A percentile compares a stretch with the other conserved stretches of the same genome.
Evolutionary conservation across 139 green algal species (phyloP).

Genomic region (Tetraselmis chui): DNA sequence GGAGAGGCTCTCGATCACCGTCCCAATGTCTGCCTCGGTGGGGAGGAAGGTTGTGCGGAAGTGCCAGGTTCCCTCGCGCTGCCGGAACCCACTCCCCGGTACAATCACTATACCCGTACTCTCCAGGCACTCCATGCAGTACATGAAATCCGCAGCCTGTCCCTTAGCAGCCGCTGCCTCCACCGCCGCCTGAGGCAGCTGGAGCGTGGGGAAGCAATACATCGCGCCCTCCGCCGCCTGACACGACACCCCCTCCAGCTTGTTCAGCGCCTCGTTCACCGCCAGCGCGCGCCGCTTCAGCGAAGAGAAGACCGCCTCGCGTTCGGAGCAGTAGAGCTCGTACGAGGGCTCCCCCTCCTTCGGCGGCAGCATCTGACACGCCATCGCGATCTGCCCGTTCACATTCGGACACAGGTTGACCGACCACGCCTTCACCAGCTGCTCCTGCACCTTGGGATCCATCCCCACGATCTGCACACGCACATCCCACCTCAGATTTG

Average conservation of each 20-base stretch:
- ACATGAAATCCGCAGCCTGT: slow-evolving; percentile 11
- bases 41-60: slow-evolving; percentile 52
- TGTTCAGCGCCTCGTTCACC: slow-evolving; percentile 70
- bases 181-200: slow-evolving; percentile 31
- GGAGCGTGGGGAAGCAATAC: slow-evolving; percentile 65
- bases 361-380: slow-evolving; percentile 85
- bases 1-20: slow-evolving; percentile 49
- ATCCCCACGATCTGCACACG: no score
- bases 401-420: slow-evolving; percentile 93
- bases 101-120: slow-evolving; percentile 5
- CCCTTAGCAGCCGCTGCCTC: slow-evolving; percentile 8
- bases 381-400: slow-evolving; percentile 76
- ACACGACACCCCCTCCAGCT: slow-evolving; percentile 84
- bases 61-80: slow-evolving; percentile 43
- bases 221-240: slow-evolving; percentile 57
- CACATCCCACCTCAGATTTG: no score
- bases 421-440: slow-evolving; percentile 87
- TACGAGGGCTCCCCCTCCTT: slow-evolving; percentile 72
- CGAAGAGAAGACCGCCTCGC: slow-evolving; percentile 46
- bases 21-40: slow-evolving; percentile 33
- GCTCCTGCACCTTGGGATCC: slow-evolving; percentile 44
- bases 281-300: slow-evolving; percentile 72
- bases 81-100: slow-evolving; percentile 50
- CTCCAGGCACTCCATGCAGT: slow-evolving; percentile 22
- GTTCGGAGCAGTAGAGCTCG: slow-evolving; percentile 60